phyloP scores from a whole-genome alignment of 208 protist genomes.

The Strigomonas culicis region DNA sequence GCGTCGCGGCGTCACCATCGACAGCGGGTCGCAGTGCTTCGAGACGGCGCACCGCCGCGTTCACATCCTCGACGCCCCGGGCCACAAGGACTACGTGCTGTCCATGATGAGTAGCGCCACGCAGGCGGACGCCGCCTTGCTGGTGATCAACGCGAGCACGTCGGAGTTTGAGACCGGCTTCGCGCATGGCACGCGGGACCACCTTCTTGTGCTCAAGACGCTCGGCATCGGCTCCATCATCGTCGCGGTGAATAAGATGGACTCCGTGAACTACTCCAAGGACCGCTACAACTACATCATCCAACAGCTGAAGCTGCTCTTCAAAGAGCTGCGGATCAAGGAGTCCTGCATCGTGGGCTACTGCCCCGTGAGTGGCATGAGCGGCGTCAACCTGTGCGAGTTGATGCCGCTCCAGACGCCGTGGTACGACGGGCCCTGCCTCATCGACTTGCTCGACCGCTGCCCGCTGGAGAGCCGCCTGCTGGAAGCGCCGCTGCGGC shows the following conservation, averaged over 20 bases:
- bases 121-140: constrained; percentile 96
- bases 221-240: constrained; percentile 96
- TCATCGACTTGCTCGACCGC: constrained; percentile 69
- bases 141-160: constrained; percentile 96
- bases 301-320: constrained; percentile 87
- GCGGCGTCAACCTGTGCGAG: constrained; percentile 55
- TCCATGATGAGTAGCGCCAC: constrained; percentile 98
- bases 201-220: constrained; percentile 97
- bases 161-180: constrained; percentile 98
- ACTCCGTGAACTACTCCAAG: constrained; percentile 91
- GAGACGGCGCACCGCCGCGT: constrained; percentile 86
- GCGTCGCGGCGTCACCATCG: constrained; percentile 94
- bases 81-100: constrained; percentile 97
- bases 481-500: constrained; percentile 50
- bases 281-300: constrained; percentile 93
- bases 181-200: constrained; percentile 96
- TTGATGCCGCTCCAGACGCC: constrained; percentile 24
- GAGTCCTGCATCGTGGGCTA: constrained; percentile 57
- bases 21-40: constrained; percentile 91
- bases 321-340: constrained; percentile 91
- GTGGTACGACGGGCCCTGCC: constrained; percentile 72
- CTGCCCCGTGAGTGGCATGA: constrained; percentile 77
- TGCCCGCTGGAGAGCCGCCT: constrained; percentile 72
- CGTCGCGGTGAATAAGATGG: constrained; percentile 99
- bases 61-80: constrained; percentile 86